Evolutionary conservation across 2,329 filamentous ascomycete species (phyloP), one percentile per base, ranked within the genome.

Genomic region (Sarocladium brachiariae): DNA sequence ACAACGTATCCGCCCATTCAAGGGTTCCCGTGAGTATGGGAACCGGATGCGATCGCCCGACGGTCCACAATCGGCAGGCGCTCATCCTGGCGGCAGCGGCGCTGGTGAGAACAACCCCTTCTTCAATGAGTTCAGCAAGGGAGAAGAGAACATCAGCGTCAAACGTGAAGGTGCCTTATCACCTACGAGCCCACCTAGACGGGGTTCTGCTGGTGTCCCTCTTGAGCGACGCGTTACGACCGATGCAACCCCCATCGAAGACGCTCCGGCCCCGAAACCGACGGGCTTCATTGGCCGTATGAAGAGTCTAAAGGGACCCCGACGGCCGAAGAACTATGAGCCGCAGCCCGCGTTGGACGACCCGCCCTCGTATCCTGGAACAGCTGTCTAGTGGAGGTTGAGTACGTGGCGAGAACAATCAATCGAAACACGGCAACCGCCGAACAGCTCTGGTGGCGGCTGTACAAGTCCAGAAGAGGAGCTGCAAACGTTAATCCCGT

Each of bases 1-100:
- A 2, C 90, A 96, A 65, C 87, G 91, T 51, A 86, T 99, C 64
- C 86, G 90, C 35, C 86, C 88, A 56, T 89, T 84, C 64, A 84
- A 83, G 54, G 78, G 78, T n/a, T 79, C 78, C 8, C 80, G 82
- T 47, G 77, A 81, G 21, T 78, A 76, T 52, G 70, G 72, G 21
- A 35, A 73, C 27, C 43, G 70, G 11, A 67, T 67, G 31, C 66
- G 70, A 18, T 71, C 74, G 0, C 72, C 70, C 5, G 69, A 70
- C 25, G 37, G 60, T 1, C 60, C 61, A 18, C 67, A 58, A 38
- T 66, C 61, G 50, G 66, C 46, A 11, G 46, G 46, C 18, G 10
- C 25, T 2, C 46, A 49, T 6, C 10, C 57, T 57, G 63, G 58
- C 48, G 69, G 61, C 50, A 58, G 52, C 25, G 59, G 59, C 11